phyloP scores from a whole-genome alignment of 2,329 filamentous ascomycete genomes.

The Curvularia sp. region DNA sequence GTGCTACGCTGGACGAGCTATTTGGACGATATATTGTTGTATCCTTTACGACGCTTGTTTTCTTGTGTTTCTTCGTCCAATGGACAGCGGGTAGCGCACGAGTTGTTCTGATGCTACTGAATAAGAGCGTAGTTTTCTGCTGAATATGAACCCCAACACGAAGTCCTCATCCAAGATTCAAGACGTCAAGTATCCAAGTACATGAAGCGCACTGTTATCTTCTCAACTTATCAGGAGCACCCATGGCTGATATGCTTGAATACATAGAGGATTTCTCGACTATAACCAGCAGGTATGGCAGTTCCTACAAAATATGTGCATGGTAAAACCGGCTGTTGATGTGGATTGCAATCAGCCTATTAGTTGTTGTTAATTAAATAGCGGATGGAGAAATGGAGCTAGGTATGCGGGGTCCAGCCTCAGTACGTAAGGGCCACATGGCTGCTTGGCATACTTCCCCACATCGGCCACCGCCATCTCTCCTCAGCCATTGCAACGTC shows the following conservation, averaged over 20 bases:
- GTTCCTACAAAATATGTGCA: not conserved
- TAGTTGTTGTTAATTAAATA: not conserved
- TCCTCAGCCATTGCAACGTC: constrained; percentile 18
- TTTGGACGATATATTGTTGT: not conserved
- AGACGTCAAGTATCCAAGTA: not conserved
- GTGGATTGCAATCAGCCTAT: not conserved
- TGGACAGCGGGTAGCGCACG: not conserved
- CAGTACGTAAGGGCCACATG: constrained; percentile 18
- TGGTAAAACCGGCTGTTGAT: not conserved
- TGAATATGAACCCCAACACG: not conserved
- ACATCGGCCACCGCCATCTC: constrained; percentile 19
- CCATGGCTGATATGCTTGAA: not conserved
- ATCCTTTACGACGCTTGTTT: not conserved
- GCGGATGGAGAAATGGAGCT: not conserved
- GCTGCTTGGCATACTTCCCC: constrained; percentile 30
- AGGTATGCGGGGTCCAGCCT: constrained; percentile 5
- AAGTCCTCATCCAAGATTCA: too few relatives aligned
- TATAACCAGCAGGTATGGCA: not conserved
- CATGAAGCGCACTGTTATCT: not conserved
- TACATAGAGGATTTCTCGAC: not conserved
- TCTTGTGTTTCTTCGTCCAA: not conserved
- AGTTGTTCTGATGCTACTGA: not conserved
- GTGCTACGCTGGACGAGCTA: not conserved
- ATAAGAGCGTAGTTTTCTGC: not conserved
- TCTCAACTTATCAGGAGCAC: not conserved